phyloP scores from a whole-genome alignment of 768 basidiomycete genomes.

The Heimioporus sp. region DNA sequence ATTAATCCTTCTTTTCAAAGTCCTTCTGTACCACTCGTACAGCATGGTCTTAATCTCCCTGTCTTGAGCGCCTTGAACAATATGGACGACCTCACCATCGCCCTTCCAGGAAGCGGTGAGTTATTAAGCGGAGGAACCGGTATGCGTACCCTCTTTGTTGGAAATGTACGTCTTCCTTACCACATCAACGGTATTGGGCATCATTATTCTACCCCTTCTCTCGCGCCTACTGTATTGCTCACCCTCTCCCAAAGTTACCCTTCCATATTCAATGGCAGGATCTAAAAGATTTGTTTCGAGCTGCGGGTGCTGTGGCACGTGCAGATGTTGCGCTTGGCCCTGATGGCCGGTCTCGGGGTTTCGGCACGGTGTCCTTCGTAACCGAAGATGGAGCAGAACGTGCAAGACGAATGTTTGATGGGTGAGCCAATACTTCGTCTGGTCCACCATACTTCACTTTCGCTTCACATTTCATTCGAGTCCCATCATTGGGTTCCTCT shows the following conservation, averaged over 20 bases:
- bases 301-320: conserved; percentile 85
- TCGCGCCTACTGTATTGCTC: conserved; percentile 12
- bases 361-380: conserved; percentile 88
- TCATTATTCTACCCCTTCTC: not conserved
- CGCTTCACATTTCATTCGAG: not conserved
- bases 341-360: conserved; percentile 88
- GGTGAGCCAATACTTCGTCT: conserved; percentile 48
- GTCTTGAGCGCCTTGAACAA: conserved; percentile 10
- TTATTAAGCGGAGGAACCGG: conserved; percentile 28
- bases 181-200: conserved; percentile 5
- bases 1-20: conserved; percentile 10
- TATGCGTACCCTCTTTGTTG: conserved; percentile 74
- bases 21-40: conserved; percentile 18
- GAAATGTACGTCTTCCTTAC: conserved; percentile 62
- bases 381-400: conserved; percentile 81
- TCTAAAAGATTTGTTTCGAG: conserved; percentile 91
- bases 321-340: conserved; percentile 88
- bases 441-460: not conserved
- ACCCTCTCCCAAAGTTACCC: conserved; percentile 58
- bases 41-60: conserved; percentile 16
- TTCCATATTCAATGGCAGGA: conserved; percentile 99
- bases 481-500: not conserved
- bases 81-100: conserved; percentile 17
- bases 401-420: conserved; percentile 87
- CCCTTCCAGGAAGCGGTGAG: conserved; percentile 19